Evolutionary conservation across 805 yeast species (phyloP).

Genomic region (Barnettozyma siamensis): DNA sequence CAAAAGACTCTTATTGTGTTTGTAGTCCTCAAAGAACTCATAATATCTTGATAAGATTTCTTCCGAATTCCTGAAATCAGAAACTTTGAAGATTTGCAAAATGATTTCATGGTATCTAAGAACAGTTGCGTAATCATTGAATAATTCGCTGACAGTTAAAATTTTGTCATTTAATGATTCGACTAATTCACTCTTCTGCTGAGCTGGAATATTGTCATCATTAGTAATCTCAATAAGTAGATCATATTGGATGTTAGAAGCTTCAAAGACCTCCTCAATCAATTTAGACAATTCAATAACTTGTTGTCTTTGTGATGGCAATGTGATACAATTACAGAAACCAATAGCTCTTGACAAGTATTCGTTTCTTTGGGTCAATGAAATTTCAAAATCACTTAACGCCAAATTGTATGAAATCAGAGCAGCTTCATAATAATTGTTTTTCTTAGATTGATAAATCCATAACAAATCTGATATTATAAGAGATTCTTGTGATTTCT

Average conservation of each 20-base stretch:
- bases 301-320: conserved; percentile 69
- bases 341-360: conserved; percentile 89
- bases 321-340: conserved; percentile 79
- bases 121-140: conserved; percentile 83
- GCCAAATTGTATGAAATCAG: conserved; percentile 69
- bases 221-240: conserved; percentile 36
- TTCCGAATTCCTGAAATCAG: conserved; percentile 81
- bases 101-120: conserved; percentile 82
- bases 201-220: conserved; percentile 45
- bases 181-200: conserved; percentile 45
- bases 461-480: conserved; percentile 79
- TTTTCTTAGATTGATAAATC: conserved; percentile 82
- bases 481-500: conserved; percentile 55
- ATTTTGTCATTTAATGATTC: conserved; percentile 57
- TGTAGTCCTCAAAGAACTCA: conserved; percentile 44
- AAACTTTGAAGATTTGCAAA: conserved; percentile 67
- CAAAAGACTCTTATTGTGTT: conserved; percentile 17
- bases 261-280: conserved; percentile 77
- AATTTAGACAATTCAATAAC: conserved; percentile 63
- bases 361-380: conserved; percentile 73
- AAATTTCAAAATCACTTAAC: conserved; percentile 62
- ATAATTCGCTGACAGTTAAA: conserved; percentile 68
- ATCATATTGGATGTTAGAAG: conserved; percentile 75
- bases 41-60: conserved; percentile 82
- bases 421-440: conserved; percentile 79